Evolutionary conservation across 2,329 filamentous ascomycete species (phyloP), one percentile per base, ranked within the genome.

Genomic region (Apiospora phragmitis): DNA sequence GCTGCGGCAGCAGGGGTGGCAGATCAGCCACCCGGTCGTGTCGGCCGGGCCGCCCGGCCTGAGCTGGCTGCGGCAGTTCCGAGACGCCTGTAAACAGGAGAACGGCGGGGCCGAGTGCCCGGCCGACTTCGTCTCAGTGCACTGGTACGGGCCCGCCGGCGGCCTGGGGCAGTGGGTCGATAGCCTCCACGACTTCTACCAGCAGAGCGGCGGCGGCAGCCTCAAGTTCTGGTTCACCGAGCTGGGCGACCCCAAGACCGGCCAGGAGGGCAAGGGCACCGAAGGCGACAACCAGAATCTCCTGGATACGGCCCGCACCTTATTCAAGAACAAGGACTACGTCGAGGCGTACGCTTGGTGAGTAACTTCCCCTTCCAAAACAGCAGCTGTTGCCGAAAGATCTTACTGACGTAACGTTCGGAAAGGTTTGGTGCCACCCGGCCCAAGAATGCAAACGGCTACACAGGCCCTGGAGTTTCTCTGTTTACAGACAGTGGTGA

Each of bases 161-260:
- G 82, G 82, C 6, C 75, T 84, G 0, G 73, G 83, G 81, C 81
- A 72, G 84, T 83, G 82, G 81, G 72, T 83, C 0, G 75, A 73
- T 1, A 78, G 79, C 11, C 74, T 84, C 35, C 72, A 72, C 0
- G 77, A 77, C 0, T 83, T 81, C 55, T 84, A 84, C 74, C 14
- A 26, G 4, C 32, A 55, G 32, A 21, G 29, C 59, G 71, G 74
- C 9, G 67, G 68, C 2, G 69, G 73, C 18, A 4, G 5, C 18
- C 62, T 80, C 7, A 72, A 68, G 45, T 78, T 80, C 65, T 84
- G 82, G 82, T 75, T 84, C 67, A 84, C 81, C 0, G 83, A 84
- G 68, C 76, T 84, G 73, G 83, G 80, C 3, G 72, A 84, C 1
- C 79, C 81, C 7, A 11, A 35, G 51, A 29, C 51, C 51, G 51